Evolutionary conservation across 805 yeast species (phyloP).

Genomic region (Pichia deserticola): DNA sequence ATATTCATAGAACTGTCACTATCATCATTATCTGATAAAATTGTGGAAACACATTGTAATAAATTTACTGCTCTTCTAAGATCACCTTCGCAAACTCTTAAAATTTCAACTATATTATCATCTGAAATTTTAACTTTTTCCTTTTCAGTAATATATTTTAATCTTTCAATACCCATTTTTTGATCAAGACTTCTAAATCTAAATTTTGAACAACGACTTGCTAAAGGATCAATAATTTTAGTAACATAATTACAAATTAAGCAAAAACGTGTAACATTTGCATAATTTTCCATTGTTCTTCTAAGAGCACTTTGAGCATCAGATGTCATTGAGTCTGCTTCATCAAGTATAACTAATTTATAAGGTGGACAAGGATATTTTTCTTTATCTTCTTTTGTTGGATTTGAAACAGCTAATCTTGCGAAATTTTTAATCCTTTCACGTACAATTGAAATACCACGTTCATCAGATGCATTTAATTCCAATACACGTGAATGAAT

Average conservation of each 20-base stretch:
- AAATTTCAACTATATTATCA: constrained; percentile 52
- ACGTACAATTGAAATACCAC: constrained; percentile 84
- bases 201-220: constrained; percentile 94
- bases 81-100: constrained; percentile 81
- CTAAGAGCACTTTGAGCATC: constrained; percentile 95
- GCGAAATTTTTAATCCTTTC: constrained; percentile 85
- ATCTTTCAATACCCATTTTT: constrained; percentile 59
- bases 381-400: constrained; percentile 56
- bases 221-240: constrained; percentile 91
- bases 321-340: constrained; percentile 97
- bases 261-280: constrained; percentile 87
- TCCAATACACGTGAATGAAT: constrained; percentile 69
- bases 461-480: constrained; percentile 83
- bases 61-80: constrained; percentile 87
- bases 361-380: constrained; percentile 95
- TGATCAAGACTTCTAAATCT: constrained; percentile 76
- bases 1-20: background rate
- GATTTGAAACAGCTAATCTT: constrained; percentile 73
- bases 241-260: constrained; percentile 94
- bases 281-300: constrained; percentile 88
- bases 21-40: constrained; percentile 29
- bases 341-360: constrained; percentile 86
- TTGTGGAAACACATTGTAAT: constrained; percentile 73
- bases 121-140: constrained; percentile 38
- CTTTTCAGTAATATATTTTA: constrained; percentile 49